phyloP scores from a whole-genome alignment of 164 flowering plant genomes.

The Dillenia turbinata region DNA sequence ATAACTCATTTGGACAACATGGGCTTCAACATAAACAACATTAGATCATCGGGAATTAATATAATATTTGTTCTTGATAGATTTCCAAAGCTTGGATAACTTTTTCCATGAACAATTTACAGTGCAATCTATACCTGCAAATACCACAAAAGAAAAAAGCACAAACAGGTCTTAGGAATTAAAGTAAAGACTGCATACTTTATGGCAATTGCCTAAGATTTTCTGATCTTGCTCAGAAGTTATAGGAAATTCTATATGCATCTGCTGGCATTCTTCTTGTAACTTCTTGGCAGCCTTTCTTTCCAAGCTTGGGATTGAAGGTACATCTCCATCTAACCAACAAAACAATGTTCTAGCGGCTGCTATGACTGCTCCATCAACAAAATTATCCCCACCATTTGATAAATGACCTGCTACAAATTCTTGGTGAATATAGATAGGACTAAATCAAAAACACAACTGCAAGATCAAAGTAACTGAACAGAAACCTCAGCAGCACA shows the following conservation, averaged over 20 bases:
- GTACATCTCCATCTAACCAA: conserved; percentile 92
- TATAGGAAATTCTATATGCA: conserved; percentile 69
- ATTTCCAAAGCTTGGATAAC: conserved; percentile 51
- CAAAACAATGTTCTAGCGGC: conserved; percentile 92
- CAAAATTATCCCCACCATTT: conserved; percentile 49
- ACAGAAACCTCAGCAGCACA: conserved; percentile 13
- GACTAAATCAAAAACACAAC: neutral
- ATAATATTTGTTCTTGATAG: conserved; percentile 55
- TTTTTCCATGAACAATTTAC: conserved; percentile 47
- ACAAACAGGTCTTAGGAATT: too few species aligned
- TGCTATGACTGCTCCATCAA: conserved; percentile 92
- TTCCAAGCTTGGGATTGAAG: conserved; percentile 74
- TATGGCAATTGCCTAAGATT: conserved; percentile 74
- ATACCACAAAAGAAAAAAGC: too few species aligned
- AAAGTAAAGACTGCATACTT: too few species aligned
- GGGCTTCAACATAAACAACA: too few species aligned
- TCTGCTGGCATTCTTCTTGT: conserved; percentile 79
- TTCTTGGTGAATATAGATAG: neutral
- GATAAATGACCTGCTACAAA: conserved; percentile 50
- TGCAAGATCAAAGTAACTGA: neutral
- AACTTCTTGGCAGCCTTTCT: conserved; percentile 71
- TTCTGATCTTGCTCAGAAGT: conserved; percentile 73
- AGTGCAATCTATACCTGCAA: conserved; percentile 61
- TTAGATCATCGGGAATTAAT: conserved; percentile 20
- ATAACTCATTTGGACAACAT: too few species aligned